Percentiles rank a stretch among this genome's conserved stretches.
Evolutionary conservation across 164 flowering plant genomes (phyloP).

Genomic region (Warburgia ugandensis): DNA sequence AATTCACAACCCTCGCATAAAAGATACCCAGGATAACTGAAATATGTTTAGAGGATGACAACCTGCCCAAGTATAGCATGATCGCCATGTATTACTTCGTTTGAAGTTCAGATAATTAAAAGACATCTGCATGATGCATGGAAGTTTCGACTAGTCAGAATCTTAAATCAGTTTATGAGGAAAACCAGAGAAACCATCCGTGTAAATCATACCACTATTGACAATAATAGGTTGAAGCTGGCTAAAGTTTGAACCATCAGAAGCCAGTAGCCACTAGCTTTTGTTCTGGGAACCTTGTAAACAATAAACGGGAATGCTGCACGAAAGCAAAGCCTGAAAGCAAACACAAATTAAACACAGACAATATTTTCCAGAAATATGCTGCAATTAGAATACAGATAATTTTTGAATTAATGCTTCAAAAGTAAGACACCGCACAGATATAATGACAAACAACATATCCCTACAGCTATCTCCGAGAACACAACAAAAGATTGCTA

Average conservation of each 20-base stretch:
- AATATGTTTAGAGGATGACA: too few species aligned
- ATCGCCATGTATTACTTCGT: conserved; percentile 59
- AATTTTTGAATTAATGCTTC: too few species aligned
- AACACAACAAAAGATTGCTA: too few species aligned
- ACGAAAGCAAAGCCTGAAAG: conserved; percentile 49
- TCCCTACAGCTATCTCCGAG: too few species aligned
- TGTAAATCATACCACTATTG: conserved; percentile 48
- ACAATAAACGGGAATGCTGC: conserved; percentile 45
- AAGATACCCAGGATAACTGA: too few species aligned
- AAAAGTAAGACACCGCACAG: too few species aligned
- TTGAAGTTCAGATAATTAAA: conserved; percentile 35
- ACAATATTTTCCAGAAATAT: too few species aligned
- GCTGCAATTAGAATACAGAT: too few species aligned
- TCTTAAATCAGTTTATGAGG: background rate
- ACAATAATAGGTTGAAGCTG: conserved; percentile 63
- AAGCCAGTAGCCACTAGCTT: conserved; percentile 65
- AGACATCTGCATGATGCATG: conserved; percentile 42
- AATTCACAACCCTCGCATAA: too few species aligned
- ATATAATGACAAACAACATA: too few species aligned
- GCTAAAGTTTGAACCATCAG: conserved; percentile 59
- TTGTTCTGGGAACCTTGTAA: conserved; percentile 48
- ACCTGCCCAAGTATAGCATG: conserved; percentile 92
- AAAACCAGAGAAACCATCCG: background rate
- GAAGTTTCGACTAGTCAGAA: background rate
- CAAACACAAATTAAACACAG: background rate